These are phyloP conservation scores for Phytophthora colocasiae DNA, from an alignment of 352 stramenopile species.

Conservation along the genomic window DNA sequence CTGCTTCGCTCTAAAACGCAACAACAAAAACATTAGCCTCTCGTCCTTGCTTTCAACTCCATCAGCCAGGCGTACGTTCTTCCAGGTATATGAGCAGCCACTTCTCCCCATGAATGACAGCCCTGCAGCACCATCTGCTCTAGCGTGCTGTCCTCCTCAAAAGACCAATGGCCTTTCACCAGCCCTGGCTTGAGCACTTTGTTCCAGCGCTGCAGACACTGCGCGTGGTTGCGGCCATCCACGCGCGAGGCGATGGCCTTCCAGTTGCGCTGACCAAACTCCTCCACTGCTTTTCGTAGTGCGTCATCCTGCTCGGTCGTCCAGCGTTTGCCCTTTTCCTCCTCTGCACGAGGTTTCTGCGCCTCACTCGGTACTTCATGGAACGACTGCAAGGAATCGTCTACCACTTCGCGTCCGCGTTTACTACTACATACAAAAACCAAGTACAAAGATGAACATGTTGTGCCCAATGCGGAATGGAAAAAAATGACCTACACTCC, in stretches of 20 bases:
- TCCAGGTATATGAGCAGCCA: constrained; percentile 66
- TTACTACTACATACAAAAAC: constrained; percentile 43
- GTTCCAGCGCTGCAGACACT: constrained; percentile 85
- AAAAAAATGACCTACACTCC: constrained; percentile 27
- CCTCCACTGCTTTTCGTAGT: constrained; percentile 72
- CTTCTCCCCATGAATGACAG: constrained; percentile 70
- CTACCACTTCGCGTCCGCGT: constrained; percentile 48
- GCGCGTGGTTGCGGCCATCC: constrained; percentile 66
- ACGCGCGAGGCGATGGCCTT: constrained; percentile 81
- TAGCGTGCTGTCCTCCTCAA: constrained; percentile 91
- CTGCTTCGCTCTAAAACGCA: constrained; percentile 88
- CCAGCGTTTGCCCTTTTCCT: constrained; percentile 75
- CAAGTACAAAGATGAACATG: constrained; percentile 11
- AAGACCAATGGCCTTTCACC: constrained; percentile 93
- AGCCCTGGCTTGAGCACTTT: constrained; percentile 92
- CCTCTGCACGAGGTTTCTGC: constrained; percentile 54
- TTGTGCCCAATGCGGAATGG: constrained; percentile 18
- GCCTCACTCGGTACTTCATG: constrained; percentile 62
- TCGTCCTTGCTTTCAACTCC: background rate
- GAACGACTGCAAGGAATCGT: constrained; percentile 51
- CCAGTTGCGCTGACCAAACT: constrained; percentile 87
- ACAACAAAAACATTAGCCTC: constrained; percentile 15
- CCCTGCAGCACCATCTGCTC: constrained; percentile 84
- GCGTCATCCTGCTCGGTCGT: constrained; percentile 79
- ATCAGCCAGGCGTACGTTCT: constrained; percentile 49